phyloP scores from a whole-genome alignment of 768 basidiomycete species.

The Phallus indusiatus region DNA sequence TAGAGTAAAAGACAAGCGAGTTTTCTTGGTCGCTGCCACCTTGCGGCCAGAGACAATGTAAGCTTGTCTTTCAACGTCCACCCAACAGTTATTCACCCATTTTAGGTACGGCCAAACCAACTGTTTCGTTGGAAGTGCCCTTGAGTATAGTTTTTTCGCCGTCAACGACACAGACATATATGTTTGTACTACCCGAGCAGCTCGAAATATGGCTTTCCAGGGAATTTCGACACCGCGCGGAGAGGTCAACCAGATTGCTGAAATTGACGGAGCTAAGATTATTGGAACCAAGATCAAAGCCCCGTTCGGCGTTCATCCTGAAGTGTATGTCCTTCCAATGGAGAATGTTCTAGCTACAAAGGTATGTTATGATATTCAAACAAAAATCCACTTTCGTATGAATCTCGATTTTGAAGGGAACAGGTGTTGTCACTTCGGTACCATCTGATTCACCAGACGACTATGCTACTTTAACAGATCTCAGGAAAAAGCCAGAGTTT shows the following conservation, averaged over 20 bases:
- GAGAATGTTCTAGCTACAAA: conserved; percentile 95
- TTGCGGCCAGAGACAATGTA: conserved; percentile 95
- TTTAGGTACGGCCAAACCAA: conserved; percentile 95
- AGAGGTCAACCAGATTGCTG: conserved; percentile 59
- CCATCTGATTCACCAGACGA: conserved; percentile 99
- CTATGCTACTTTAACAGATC: conserved; percentile 78
- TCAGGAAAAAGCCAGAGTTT: conserved; percentile 93
- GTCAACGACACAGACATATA: conserved; percentile 81
- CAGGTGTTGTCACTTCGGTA: conserved; percentile 95
- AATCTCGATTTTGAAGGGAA: conserved; percentile 47
- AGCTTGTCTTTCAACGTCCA: conserved; percentile 17
- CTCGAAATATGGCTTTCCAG: conserved; percentile 98
- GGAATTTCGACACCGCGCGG: conserved; percentile 68
- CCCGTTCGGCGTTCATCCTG: conserved; percentile 69
- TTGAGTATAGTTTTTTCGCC: conserved; percentile 92
- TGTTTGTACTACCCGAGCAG: conserved; percentile 80
- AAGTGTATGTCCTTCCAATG: conserved; percentile 98
- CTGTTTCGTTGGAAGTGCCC: conserved; percentile 83
- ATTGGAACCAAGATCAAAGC: conserved; percentile 88
- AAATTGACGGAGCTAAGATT: conserved; percentile 70
- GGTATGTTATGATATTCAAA: conserved; percentile 26
- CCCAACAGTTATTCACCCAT: not conserved
- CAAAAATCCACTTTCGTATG: conserved; percentile 4
- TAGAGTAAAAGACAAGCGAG: conserved; percentile 68
- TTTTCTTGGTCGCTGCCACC: conserved; percentile 92